phyloP scores from a whole-genome alignment of 805 yeast genomes.

The Clavispora fructus region DNA sequence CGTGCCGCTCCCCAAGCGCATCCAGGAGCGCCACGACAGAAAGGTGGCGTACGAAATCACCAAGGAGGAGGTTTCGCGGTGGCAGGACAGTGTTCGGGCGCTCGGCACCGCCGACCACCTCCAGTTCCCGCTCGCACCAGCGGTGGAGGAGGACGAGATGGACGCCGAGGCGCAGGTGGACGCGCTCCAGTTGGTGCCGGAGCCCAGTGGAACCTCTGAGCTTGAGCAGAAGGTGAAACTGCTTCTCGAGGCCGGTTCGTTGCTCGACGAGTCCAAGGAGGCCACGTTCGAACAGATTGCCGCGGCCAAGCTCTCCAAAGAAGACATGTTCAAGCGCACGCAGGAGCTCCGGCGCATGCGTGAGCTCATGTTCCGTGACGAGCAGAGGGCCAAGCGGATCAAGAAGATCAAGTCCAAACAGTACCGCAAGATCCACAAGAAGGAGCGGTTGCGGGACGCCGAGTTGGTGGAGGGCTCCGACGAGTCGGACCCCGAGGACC shows the following conservation, averaged over 20 bases:
- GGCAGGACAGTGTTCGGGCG: slow-evolving; percentile 79
- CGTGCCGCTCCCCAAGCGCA: slow-evolving; percentile 80
- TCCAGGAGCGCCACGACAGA: slow-evolving; percentile 81
- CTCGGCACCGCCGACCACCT: slow-evolving; percentile 83
- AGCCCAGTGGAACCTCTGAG: slow-evolving; percentile 34
- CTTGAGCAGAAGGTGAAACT: slow-evolving; percentile 62
- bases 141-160: slow-evolving; percentile 25
- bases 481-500: slow-evolving; percentile 52
- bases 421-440: slow-evolving; percentile 80
- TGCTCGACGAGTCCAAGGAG: slow-evolving; percentile 68
- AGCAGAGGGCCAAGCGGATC: slow-evolving; percentile 81
- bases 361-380: slow-evolving; percentile 94
- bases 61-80: slow-evolving; percentile 77
- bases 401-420: slow-evolving; percentile 93
- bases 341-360: slow-evolving; percentile 86
- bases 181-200: slow-evolving; percentile 6
- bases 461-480: slow-evolving; percentile 61
- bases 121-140: slow-evolving; percentile 60
- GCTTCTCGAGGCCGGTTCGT: slow-evolving; percentile 58
- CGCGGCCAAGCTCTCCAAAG: slow-evolving; percentile 72
- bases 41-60: slow-evolving; percentile 87
- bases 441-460: slow-evolving; percentile 67
- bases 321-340: slow-evolving; percentile 72
- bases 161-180: slow-evolving; percentile 27
- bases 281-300: slow-evolving; percentile 86